phyloP scores from a whole-genome alignment of 306 rosid species.

The Albizia julibrissin region DNA sequence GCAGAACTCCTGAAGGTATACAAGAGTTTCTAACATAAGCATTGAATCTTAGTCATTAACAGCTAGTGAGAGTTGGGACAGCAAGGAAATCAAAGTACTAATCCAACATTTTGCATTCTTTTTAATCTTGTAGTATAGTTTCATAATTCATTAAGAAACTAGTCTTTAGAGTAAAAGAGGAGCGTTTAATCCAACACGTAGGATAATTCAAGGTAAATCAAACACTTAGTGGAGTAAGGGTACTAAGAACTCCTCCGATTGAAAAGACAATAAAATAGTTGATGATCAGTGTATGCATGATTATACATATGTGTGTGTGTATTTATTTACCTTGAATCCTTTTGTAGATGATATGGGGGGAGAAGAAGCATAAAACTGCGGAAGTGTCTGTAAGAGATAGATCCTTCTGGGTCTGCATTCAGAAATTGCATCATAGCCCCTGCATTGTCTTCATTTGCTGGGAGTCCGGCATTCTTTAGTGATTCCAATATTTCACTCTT shows the following conservation, averaged over 20 bases:
- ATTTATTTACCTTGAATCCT: slow-evolving; percentile 75
- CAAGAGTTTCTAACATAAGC: slow-evolving; percentile 33
- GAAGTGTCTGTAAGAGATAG: slow-evolving; percentile 93
- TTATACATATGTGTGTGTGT: not conserved
- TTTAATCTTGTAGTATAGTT: not conserved
- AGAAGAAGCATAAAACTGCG: slow-evolving; percentile 96
- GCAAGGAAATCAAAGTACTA: not conserved
- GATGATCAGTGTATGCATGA: slow-evolving; percentile 19
- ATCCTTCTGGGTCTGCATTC: slow-evolving; percentile 80
- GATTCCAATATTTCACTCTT: slow-evolving; percentile 89
- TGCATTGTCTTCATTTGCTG: slow-evolving; percentile 92
- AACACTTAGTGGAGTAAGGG: not conserved
- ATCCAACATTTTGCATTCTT: not conserved
- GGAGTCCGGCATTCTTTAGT: slow-evolving; percentile 90
- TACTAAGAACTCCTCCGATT: not conserved
- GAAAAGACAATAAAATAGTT: not conserved
- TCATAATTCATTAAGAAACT: not conserved
- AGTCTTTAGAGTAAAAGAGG: not conserved
- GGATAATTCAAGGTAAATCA: slow-evolving; percentile 1
- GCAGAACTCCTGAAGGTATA: slow-evolving; percentile 77
- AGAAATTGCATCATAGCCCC: slow-evolving; percentile 94
- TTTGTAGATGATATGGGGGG: slow-evolving; percentile 90
- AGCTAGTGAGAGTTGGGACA: not conserved
- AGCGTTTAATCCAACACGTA: not conserved
- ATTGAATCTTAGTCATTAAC: slow-evolving; percentile 19